Evolutionary conservation across 177 flowering plant genomes (phyloP), one percentile per base, ranked within the genome.

Genomic region (Vitis hybrid): DNA sequence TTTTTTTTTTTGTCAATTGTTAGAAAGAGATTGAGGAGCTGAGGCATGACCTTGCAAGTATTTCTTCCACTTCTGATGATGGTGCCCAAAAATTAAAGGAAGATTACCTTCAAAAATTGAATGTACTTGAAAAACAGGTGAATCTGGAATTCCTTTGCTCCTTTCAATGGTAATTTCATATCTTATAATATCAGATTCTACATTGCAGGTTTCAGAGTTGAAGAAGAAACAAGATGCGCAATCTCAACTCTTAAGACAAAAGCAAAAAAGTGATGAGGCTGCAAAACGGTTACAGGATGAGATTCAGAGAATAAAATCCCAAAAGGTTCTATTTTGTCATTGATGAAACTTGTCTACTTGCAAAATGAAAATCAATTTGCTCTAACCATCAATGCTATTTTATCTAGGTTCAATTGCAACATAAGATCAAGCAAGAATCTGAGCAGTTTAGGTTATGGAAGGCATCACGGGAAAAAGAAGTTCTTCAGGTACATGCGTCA

Each of bases 181-280:
- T 55, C 8, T 9, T 16, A 6, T 49, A 4, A 30, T 24, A 32
- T 52, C 13, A 3, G 14, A 56, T 21, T 68, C 11, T 56, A 13
- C 27, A 60, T 61, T 70, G 63, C 80, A 96, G 99, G 98, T 93
- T 54, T 76, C 94, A 35, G 94, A 84, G 68, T 74, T 96, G 85
- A 96, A 96, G 78, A 94, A 91, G 82, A 96, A 94, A 75, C 95
- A 94, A 78, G 97, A 96, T 73, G 91, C 94, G 54, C 98, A 96
- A 80, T 89, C 97, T 73, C 99, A 91, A 69, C 71, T 93, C 2
- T 73, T 94, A 70, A 83, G 93, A 72, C 98, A 91, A 73, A 96
- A 94, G 63, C 97, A 89, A 65, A 94, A 88, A 70, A 88, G 98
- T 70, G 98, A 92, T 74, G 97, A 94, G 62, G 93, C 94, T 8